Evolutionary conservation across 1,139 yeast genomes (phyloP).

Genomic region (Candida sanyaensis): DNA sequence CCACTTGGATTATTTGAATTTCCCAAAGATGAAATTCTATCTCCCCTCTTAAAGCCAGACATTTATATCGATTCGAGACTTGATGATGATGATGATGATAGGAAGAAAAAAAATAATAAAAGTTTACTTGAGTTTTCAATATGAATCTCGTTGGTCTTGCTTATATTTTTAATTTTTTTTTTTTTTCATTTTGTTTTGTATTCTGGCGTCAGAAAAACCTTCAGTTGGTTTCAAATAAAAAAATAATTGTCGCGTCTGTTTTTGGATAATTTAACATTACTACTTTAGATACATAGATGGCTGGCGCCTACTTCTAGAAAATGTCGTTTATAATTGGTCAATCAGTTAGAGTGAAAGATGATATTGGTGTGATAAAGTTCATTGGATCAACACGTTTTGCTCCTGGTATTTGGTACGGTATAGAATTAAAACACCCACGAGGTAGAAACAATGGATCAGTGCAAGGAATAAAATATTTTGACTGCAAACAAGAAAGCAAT

Average conservation of each 20-base stretch:
- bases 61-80: neutral
- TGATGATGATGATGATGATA: neutral
- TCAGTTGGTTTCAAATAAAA: neutral
- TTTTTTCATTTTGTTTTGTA: too few relatives aligned
- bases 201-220: too few relatives aligned
- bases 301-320: neutral
- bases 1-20: neutral
- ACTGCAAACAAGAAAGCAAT: constrained; percentile 32
- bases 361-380: constrained; percentile 48
- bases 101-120: neutral
- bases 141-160: too few relatives aligned
- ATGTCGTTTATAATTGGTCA: constrained; percentile 33
- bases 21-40: constrained; percentile 3
- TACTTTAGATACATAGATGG: too few relatives aligned
- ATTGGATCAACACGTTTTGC: constrained; percentile 61
- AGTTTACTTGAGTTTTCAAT: too few relatives aligned
- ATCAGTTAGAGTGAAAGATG: constrained; percentile 41
- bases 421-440: constrained; percentile 59
- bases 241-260: neutral
- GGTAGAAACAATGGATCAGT: constrained; percentile 87
- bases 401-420: constrained; percentile 75
- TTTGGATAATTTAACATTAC: too few relatives aligned
- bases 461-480: constrained; percentile 63
- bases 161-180: too few relatives aligned
- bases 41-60: constrained; percentile 3